These are phyloP conservation scores for Pholiota microspora DNA, from an alignment of 768 basidiomycete genomes.

Conservation along the genomic window DNA sequence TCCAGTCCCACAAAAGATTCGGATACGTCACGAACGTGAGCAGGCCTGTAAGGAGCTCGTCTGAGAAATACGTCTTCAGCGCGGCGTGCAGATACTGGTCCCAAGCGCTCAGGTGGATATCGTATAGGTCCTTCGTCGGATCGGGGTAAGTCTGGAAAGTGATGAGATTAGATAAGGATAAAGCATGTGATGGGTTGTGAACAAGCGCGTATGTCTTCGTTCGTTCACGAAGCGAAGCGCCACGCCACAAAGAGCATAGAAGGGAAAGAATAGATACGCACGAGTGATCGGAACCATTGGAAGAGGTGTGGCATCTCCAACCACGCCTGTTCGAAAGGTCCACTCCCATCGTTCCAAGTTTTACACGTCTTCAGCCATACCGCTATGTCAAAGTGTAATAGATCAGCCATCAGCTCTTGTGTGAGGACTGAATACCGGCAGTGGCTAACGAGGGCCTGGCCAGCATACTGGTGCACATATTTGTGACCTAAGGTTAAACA, in stretches of 20 bases:
- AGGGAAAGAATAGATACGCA: constrained; percentile 12
- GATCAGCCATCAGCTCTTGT: constrained; percentile 21
- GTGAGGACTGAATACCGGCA: constrained; percentile 25
- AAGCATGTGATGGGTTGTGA: too few relatives aligned
- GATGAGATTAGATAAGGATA: constrained; percentile 1
- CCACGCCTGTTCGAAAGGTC: constrained; percentile 18
- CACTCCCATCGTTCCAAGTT: constrained; percentile 25
- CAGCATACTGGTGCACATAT: constrained; percentile 26
- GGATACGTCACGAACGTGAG: constrained; percentile 24
- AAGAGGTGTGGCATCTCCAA: constrained; percentile 22
- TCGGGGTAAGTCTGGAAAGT: constrained; percentile 23
- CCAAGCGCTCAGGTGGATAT: constrained; percentile 17
- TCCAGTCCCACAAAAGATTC: constrained; percentile 22
- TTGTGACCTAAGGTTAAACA: constrained; percentile 17
- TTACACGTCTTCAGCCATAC: constrained; percentile 22
- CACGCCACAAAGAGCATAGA: too few relatives aligned
- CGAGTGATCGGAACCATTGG: constrained; percentile 22
- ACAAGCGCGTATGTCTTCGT: too few relatives aligned
- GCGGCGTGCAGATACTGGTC: constrained; percentile 20
- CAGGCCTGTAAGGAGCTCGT: constrained; percentile 17
- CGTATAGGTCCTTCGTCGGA: constrained; percentile 20
- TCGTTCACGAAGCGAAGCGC: background rate
- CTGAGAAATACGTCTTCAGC: constrained; percentile 16
- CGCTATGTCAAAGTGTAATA: constrained; percentile 21
- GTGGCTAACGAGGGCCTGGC: constrained; percentile 26